These are phyloP conservation scores for Phaseolus lunatus DNA, from an alignment of 306 rosid species.

Conservation along the genomic window DNA sequence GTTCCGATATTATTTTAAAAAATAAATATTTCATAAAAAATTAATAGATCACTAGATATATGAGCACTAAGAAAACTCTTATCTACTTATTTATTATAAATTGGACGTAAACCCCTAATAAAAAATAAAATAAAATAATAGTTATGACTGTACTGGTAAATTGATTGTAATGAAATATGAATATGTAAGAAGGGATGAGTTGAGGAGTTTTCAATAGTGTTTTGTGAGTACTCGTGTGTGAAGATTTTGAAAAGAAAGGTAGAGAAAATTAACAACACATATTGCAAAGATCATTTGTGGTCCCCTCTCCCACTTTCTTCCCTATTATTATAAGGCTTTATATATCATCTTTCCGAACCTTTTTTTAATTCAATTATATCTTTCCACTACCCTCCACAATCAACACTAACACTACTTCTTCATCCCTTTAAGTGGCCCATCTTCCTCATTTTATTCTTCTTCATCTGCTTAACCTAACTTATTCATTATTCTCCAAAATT, in stretches of 20 bases:
- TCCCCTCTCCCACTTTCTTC: conserved; percentile 54
- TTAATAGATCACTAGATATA: too few species aligned
- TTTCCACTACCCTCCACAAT: not conserved
- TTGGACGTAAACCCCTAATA: not conserved
- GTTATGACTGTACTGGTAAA: not conserved
- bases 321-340: conserved; percentile 48
- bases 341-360: conserved; percentile 53
- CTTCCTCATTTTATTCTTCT: conserved; percentile 8
- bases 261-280: conserved; percentile 10
- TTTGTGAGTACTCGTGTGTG: conserved; percentile 4
- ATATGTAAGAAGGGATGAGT: not conserved
- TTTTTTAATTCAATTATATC: conserved; percentile 36
- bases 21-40: too few species aligned
- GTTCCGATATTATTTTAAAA: too few species aligned
- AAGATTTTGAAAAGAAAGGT: conserved; percentile 22
- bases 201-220: not conserved
- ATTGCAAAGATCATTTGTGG: conserved; percentile 47
- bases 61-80: too few species aligned
- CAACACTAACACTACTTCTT: not conserved
- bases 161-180: not conserved
- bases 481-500: too few species aligned
- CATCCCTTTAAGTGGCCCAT: conserved; percentile 28
- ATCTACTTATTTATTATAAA: too few species aligned
- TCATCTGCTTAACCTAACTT: too few species aligned
- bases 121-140: not conserved